Evolutionary conservation across 139 green algal genomes (phyloP), one percentile per base, ranked within the genome.

Genomic region (Pedinophyceae sp.): DNA sequence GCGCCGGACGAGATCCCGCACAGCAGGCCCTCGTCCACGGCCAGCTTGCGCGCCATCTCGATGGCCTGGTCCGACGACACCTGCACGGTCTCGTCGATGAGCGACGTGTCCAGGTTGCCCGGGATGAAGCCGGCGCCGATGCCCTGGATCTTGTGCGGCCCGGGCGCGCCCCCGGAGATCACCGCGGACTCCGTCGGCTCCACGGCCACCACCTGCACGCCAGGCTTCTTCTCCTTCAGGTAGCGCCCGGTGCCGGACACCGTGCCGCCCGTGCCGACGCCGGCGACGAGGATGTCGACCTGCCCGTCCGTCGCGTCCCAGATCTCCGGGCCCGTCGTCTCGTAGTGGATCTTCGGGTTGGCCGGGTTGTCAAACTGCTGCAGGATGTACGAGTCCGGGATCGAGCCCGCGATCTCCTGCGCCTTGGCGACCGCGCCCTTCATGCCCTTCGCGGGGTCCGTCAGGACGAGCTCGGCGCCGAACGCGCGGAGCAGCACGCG

Each of bases 81-180:
- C 41, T 77, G 68, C 27, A 49, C 0, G 6, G 5, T 7, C 19
- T 4, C 27, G 55, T 92, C 75, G 39, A 91, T 68, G 18, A 97
- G 34, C n/a, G 51, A 27, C 3, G 72, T 75, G 58, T 94, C 76
- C 17, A 94, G 69, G 62, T 87, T 87, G 34, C 73, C 81, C 16
- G 91, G 91, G 5, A 98, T 77, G 60, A 98, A 97, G 6, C 91
- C 91, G 28, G 51, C 51, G 43, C 22, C 27, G 27, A 81, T 78
- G 45, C 67, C 82, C 62, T 94, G 88, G 63, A 97, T 97, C 70
- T 95, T 95, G 75, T 97, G 88, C 1, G 86, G 88, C 2, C 88
- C 83, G 7, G 86, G 84, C 53, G 68, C 74, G 57, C 81, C 78
- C 27, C 81, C 70, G 54, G 25, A 50, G 54, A 81, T 64, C 24